Evolutionary conservation across 352 stramenopile species (phyloP).

Genomic region (Blastocystis sp.): DNA sequence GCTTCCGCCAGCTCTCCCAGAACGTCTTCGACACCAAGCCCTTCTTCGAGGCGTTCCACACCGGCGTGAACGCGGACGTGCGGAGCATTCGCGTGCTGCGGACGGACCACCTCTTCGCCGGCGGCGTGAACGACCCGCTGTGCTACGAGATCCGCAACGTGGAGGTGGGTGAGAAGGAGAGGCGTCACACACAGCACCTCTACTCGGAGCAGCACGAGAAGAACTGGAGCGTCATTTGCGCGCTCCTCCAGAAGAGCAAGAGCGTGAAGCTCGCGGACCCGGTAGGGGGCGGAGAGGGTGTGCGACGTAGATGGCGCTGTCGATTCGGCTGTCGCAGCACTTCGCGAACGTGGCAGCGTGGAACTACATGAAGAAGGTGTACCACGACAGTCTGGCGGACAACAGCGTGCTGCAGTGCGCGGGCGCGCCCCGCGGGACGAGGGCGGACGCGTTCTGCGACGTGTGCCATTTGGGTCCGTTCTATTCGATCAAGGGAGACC

Average conservation of each 20-base stretch:
- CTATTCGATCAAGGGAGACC: not conserved
- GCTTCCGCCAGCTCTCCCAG: not conserved
- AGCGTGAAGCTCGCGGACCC: too few species aligned
- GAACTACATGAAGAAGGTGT: not conserved
- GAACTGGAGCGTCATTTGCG: not conserved
- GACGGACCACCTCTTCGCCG: not conserved
- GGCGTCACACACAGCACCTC: not conserved
- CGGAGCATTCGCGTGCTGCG: not conserved
- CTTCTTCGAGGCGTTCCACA: not conserved
- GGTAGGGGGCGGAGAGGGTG: not conserved
- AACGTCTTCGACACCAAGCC: not conserved
- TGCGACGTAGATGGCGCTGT: not conserved
- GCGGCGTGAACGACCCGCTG: slow-evolving; percentile 5
- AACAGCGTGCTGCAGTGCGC: not conserved
- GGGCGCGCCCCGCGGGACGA: too few species aligned
- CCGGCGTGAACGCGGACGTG: not conserved
- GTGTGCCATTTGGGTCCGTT: not conserved
- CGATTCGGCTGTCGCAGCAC: not conserved
- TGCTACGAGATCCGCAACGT: slow-evolving; percentile 32
- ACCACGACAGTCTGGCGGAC: not conserved
- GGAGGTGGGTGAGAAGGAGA: not conserved
- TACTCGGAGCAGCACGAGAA: not conserved
- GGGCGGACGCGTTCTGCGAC: not conserved
- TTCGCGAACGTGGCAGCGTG: not conserved
- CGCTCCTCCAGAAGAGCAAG: not conserved